A percentile compares a stretch with the other conserved stretches of the same genome.
These are phyloP conservation scores for Euphorbia celastroides DNA, from an alignment of 441 rosid species.

Conservation along the genomic window DNA sequence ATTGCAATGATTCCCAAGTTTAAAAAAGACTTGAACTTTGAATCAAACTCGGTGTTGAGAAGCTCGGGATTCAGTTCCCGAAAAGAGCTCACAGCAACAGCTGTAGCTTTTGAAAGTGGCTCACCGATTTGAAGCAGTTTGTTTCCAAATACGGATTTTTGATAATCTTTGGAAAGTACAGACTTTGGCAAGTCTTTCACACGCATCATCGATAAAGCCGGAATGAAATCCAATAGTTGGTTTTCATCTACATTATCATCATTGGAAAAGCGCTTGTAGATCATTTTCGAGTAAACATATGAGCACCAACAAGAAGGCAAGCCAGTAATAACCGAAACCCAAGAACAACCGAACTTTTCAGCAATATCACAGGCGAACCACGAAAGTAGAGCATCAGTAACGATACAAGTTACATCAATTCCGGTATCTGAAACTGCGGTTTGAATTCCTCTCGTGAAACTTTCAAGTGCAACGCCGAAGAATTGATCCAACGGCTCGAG, in stretches of 20 bases:
- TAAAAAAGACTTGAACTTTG: constrained; percentile 21
- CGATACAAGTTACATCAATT: constrained; percentile 16
- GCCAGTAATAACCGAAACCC: constrained; percentile 44
- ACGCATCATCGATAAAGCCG: constrained; percentile 22
- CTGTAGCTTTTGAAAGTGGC: constrained; percentile 21
- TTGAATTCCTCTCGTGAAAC: constrained; percentile 15
- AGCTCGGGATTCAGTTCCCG: constrained; percentile 24
- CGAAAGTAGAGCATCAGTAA: constrained; percentile 35
- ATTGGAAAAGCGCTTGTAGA: constrained; percentile 1
- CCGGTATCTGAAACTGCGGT: constrained; percentile 21
- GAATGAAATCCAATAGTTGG: constrained; percentile 14
- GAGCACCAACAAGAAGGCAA: constrained; percentile 36
- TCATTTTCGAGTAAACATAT: constrained; percentile 37
- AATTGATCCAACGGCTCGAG: constrained; percentile 25
- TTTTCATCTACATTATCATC: neutral
- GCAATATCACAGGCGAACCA: constrained; percentile 43
- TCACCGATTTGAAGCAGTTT: constrained; percentile 19
- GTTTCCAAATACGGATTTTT: constrained; percentile 14
- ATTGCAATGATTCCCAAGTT: constrained; percentile 30
- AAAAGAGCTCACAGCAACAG: constrained; percentile 24
- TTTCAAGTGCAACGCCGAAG: constrained; percentile 17
- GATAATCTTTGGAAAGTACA: constrained; percentile 3
- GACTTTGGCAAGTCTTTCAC: constrained; percentile 26
- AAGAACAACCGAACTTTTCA: constrained; percentile 25
- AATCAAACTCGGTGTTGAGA: constrained; percentile 23